These are phyloP conservation scores for Golubevia sp. DNA, from an alignment of 1,284 basidiomycete species.

Conservation along the genomic window DNA sequence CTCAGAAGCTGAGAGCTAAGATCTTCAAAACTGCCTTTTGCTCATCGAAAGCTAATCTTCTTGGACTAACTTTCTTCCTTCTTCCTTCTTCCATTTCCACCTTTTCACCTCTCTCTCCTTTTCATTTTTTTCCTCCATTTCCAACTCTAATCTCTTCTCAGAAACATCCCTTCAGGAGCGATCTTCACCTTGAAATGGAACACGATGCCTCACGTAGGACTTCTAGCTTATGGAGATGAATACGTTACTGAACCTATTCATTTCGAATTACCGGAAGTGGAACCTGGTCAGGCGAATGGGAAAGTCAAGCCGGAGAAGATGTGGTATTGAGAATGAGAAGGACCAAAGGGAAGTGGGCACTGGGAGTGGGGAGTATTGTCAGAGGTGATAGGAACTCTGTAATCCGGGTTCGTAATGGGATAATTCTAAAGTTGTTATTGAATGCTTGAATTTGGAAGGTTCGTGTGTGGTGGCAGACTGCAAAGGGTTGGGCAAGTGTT, in stretches of 20 bases:
- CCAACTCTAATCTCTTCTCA: background rate
- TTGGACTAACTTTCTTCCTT: background rate
- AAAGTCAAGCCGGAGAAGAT: too few relatives aligned
- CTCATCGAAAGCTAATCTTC: background rate
- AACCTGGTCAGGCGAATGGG: too few relatives aligned
- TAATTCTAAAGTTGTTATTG: too few relatives aligned
- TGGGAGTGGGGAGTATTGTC: too few relatives aligned
- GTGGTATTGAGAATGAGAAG: too few relatives aligned
- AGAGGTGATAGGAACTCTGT: too few relatives aligned
- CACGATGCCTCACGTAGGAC: slow-evolving; percentile 58
- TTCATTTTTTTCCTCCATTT: background rate
- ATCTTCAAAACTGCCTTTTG: background rate
- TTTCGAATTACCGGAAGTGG: too few relatives aligned
- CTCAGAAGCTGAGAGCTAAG: background rate
- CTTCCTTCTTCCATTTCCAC: background rate
- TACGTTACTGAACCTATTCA: background rate
- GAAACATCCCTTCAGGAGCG: slow-evolving; percentile 7
- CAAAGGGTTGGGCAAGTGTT: too few relatives aligned
- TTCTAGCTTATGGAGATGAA: slow-evolving; percentile 25
- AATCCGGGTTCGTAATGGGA: too few relatives aligned
- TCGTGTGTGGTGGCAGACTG: too few relatives aligned
- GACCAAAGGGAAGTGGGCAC: too few relatives aligned
- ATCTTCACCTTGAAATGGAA: slow-evolving; percentile 55
- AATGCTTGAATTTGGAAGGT: too few relatives aligned
- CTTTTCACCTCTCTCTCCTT: background rate